phyloP scores from a whole-genome alignment of 495 filamentous ascomycete species.

The Aspergillus sclerotiicarbonarius region DNA sequence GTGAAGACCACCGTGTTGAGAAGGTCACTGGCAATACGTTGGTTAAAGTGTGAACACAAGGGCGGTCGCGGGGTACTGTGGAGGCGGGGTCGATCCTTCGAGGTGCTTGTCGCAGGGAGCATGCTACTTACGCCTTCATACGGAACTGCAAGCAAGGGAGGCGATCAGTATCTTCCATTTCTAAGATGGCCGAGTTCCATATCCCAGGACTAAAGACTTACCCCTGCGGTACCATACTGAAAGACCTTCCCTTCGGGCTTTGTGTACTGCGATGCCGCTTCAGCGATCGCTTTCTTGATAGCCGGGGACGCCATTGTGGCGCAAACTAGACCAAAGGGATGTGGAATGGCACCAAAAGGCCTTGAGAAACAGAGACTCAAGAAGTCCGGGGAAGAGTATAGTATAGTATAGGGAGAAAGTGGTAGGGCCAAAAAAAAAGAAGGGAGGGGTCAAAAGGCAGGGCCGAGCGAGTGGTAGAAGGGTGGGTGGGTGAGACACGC shows the following conservation, averaged over 20 bases:
- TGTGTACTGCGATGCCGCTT: conserved; percentile 49
- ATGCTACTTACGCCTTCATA: conserved; percentile 75
- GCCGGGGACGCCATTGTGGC: conserved; percentile 47
- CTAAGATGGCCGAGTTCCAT: conserved; percentile 12
- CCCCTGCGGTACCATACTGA: conserved; percentile 92
- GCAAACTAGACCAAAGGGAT: conserved; percentile 17
- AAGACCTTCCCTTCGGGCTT: conserved; percentile 72
- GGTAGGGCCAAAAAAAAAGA: conserved; percentile 14
- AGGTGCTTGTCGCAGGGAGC: conserved; percentile 12
- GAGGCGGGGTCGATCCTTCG: conserved; percentile 34
- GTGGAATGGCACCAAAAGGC: not conserved
- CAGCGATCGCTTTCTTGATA: conserved; percentile 44
- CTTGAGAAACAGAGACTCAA: not conserved
- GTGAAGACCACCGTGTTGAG: conserved; percentile 91
- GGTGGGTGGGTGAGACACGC: conserved; percentile 28
- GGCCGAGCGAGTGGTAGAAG: conserved; percentile 24
- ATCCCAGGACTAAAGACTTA: conserved; percentile 40
- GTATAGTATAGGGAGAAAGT: conserved; percentile 1
- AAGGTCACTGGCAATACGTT: conserved; percentile 34
- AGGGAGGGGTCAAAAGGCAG: conserved; percentile 18
- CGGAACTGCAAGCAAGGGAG: conserved; percentile 56
- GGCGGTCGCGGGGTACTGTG: conserved; percentile 36
- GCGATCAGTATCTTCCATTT: conserved; percentile 20
- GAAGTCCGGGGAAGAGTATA: not conserved
- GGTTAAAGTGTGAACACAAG: conserved; percentile 35